Percentiles rank a stretch among this genome's conserved stretches.
Conservation (phyloP, 768 basidiomycete genomes). For the Royoungia palumana region DNA sequence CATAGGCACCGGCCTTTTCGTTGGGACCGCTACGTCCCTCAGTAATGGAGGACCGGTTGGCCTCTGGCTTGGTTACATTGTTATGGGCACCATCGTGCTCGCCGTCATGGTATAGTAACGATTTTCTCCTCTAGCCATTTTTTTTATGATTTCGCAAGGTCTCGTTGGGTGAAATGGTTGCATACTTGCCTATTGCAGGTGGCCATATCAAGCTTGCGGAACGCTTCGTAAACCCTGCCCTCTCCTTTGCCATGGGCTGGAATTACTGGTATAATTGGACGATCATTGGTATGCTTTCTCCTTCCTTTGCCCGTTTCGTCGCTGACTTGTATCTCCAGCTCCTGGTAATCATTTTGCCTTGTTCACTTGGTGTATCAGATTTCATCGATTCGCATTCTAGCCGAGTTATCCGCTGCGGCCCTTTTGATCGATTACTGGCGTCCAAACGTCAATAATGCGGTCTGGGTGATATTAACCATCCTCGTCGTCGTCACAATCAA, state of each 20-base stretch:
- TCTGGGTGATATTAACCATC: slow-evolving; percentile 77
- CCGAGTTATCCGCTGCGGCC: slow-evolving; percentile 46
- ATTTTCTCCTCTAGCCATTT: no score
- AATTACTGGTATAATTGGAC: slow-evolving; percentile 48
- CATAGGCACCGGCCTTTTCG: slow-evolving; percentile 58
- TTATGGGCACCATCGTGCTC: slow-evolving; percentile 66
- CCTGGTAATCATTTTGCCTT: slow-evolving; percentile 18
- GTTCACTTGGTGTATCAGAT: not conserved
- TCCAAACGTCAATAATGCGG: slow-evolving; percentile 53
- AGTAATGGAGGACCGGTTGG: slow-evolving; percentile 66
- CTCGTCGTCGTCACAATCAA: slow-evolving; percentile 76
- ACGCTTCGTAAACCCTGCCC: slow-evolving; percentile 75
- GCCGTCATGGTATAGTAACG: slow-evolving; percentile 57
- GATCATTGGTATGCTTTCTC: slow-evolving; percentile 16
- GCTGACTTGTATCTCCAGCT: slow-evolving; percentile 13
- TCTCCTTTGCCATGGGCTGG: slow-evolving; percentile 57
- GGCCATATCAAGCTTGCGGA: slow-evolving; percentile 80
- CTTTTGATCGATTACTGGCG: slow-evolving; percentile 79
- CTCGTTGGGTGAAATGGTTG: slow-evolving; percentile 58
- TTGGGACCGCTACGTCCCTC: slow-evolving; percentile 57
- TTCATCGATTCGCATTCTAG: slow-evolving; percentile 14
- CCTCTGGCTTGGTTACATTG: slow-evolving; percentile 66
- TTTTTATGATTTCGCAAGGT: slow-evolving; percentile 36
- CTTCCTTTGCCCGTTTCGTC: not conserved
- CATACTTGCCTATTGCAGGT: slow-evolving; percentile 75